Evolutionary conservation across 768 basidiomycete species (phyloP), one percentile per base, ranked within the genome.

Genomic region (Holtermanniella nyarrowii): DNA sequence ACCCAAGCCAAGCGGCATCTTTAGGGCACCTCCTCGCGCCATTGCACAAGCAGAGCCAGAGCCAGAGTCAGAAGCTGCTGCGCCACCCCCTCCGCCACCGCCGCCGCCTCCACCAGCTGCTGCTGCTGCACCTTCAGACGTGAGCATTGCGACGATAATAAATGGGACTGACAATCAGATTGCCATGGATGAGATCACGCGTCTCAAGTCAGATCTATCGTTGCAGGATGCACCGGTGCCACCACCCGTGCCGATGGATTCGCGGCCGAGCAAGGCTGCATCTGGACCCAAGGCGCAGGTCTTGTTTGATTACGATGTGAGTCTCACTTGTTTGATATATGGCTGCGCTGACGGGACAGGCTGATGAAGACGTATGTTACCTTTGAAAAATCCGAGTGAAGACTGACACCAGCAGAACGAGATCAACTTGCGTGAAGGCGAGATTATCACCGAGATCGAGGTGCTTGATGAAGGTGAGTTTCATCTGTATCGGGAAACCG

Each of bases 381-480:
- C 16, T 7, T 7, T 16, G 16, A 37, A 7, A 16, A 37, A 37
- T 7, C 18, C 26, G 39, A 16, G 27, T 4, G 18, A 24, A 39
- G 31, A 40, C 51, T 61, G 53, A 57, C 48, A 41, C 42, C 81
- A 88, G 71, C 85, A 88, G 54, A 89, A 89, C 62, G 91, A 96
- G 66, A 81, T 96, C 75, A 69, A 69, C 51, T 77, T 95, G 21
- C 57, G 74, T 1, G 89, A 93, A 68, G 87, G 88, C 42, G 87
- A 91, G 63, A 71, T 82, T 27, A 80, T 95, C 45, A 80, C 84
- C 50, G 79, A 85, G 57, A 81, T 93, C 44, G 86, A 89, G 70
- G 82, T 86, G 70, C 71, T 87, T 14, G 87, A 84, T 58, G 85
- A 87, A 59, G 86, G 73, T 73, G 42, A 56, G 59, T 50, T 20